phyloP scores from a whole-genome alignment of 2,329 filamentous ascomycete species.

The Trichoderma sp. region DNA sequence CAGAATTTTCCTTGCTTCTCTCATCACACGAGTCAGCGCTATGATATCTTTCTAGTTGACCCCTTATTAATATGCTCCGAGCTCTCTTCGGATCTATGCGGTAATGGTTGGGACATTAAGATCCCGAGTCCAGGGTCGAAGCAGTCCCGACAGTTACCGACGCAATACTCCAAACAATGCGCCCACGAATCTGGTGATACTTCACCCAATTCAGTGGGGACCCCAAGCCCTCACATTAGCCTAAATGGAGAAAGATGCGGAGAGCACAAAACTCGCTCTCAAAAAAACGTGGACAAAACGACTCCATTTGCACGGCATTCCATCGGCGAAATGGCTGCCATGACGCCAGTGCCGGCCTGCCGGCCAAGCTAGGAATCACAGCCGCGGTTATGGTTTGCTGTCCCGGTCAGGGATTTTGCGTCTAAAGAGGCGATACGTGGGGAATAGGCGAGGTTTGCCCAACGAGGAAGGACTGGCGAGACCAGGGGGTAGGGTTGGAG shows the following conservation, averaged over 20 bases:
- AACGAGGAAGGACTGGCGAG: not conserved
- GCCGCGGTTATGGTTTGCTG: constrained; percentile 18
- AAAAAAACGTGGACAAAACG: not conserved
- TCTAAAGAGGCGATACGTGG: constrained; percentile 12
- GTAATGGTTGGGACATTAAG: not conserved
- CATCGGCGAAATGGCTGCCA: constrained; percentile 22
- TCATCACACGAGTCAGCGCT: constrained; percentile 9
- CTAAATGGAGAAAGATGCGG: constrained; percentile 23
- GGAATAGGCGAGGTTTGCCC: constrained; percentile 3
- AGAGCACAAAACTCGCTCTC: constrained; percentile 8
- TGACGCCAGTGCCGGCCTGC: constrained; percentile 22
- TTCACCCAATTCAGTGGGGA: constrained; percentile 24
- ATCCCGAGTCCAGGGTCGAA: not conserved
- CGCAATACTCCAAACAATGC: not conserved
- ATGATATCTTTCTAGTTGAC: not conserved
- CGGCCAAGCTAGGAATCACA: constrained; percentile 16
- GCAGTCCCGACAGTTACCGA: not conserved
- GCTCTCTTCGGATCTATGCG: not conserved
- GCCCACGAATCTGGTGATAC: constrained; percentile 14
- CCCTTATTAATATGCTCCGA: not conserved
- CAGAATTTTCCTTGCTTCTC: not conserved
- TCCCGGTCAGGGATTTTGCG: constrained; percentile 10
- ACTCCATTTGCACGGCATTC: constrained; percentile 22
- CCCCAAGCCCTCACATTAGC: constrained; percentile 7
- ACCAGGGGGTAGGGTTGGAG: not conserved